Base-by-base conservation (phyloP, 2,329 filamentous ascomycete genomes). In the Arthrobotrys musiformis region DNA sequence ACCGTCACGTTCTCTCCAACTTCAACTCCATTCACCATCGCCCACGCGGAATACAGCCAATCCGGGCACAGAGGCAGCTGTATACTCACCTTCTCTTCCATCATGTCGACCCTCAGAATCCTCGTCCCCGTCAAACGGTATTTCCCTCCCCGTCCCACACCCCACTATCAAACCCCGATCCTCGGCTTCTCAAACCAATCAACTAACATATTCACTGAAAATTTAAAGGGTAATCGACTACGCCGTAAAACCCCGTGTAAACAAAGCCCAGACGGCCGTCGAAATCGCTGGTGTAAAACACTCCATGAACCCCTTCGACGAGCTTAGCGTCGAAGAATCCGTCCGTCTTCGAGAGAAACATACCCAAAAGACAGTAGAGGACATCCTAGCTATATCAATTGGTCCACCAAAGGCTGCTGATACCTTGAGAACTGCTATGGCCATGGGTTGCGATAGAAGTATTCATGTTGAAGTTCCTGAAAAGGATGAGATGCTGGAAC, bases 301-400 rank as follows among this genome's bases (percentile, higher is more conserved):
- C 88, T 94, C 91, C 83, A 94, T 99, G 89, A 99, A 98, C 88
- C 95, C 95, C 19, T 99, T 99, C 86, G 95, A 99, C 87, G 95
- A 99, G 85, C 92, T 99, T 82, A 96, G 93, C 48, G 90, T 99
- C 84, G 95, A 99, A 86, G 95, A 98, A 86, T 93, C 94, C 62
- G 92, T 97, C 62, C 93, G 93, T 44, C 91, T 99, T 83, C 94
- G 95, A 84, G 94, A 98, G 84, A 92, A 92, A 86, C 92, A 92
- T 84, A 89, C 89, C 17, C 88, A 90, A 17, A 86, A 88, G 79
- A 90, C 91, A 81, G 94, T 99, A 78, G 91, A 93, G 81, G 93
- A 97, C 84, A 98, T 99, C 82, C 90, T 95, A 83, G 92, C 93
- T 81, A 90, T 98, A 84, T 92, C 90, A 67, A 94, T 93, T 61